Base-by-base conservation (phyloP, 2,329 filamentous ascomycete genomes). In the Pseudopithomyces chartarum region DNA sequence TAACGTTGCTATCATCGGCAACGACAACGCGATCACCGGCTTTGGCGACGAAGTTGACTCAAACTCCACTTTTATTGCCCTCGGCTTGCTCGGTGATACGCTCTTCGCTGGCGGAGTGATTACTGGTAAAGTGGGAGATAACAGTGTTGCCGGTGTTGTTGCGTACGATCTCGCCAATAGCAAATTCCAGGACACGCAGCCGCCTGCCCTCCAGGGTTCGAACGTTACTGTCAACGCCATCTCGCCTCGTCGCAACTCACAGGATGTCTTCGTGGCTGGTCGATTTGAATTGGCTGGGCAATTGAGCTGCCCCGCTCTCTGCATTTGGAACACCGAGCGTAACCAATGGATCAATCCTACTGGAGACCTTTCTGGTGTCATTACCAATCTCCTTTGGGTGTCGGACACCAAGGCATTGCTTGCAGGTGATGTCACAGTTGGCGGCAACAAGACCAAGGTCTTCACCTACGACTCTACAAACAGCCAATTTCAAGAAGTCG, bases 21-120 rank as follows among this genome's bases (percentile, higher is more conserved):
- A 89, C 42, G 85, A 86, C n/a, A 81, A 90, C 58, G 81, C 38
- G 2, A 81, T 96, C 15, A 87, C 83, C 23, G 94, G 94, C 10
- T 80, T 97, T 48, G 83, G 84, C 2, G 79, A 84, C 1, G 86
- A 84, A 12, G 76, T 97, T 44, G 84, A 89, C 12, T 79, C 83
- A 6, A 87, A 89, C 65, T 96, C 94, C 0, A 90, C 87, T 0
- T 90, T 98, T 71, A 76, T 88, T 23, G 82, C 92, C 2, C 78
- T 98, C 59, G 84, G 82, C 12, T 65, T 73, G 8, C 55, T 59
- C 22, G 63, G 69, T 57, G 68, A 68, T 44, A 84, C 85, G 19
- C 82, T 98, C 3, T 98, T 89, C 69, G 92, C 91, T 22, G 95
- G 94, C 65, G 96, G 95, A 20, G 84, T 84, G 39, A 79, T 99